Conservation (phyloP, 768 basidiomycete species). For the Mycena rebaudengoi region DNA sequence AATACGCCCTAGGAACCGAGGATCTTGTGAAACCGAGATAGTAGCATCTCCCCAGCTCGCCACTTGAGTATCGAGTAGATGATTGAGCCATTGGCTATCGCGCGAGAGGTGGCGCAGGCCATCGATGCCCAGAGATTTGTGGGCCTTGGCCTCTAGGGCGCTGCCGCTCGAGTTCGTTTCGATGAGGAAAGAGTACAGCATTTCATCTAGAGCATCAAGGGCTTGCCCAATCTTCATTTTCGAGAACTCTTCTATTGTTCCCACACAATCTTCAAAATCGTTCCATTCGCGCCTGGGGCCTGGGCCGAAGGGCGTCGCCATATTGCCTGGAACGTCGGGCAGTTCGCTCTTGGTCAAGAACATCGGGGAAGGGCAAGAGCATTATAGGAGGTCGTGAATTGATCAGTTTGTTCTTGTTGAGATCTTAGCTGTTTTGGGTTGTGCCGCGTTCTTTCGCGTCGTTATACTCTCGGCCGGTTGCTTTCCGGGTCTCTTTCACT, state of each 20-base stretch:
- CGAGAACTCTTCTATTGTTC: neutral
- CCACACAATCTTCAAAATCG: neutral
- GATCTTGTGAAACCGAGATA: neutral
- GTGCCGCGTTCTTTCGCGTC: too few species aligned
- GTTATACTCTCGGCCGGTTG: too few species aligned
- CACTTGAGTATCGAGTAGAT: neutral
- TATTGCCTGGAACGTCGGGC: too few species aligned
- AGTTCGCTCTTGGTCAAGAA: too few species aligned
- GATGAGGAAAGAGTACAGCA: neutral
- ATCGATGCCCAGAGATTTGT: neutral
- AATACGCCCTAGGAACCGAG: neutral
- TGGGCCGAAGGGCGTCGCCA: neutral
- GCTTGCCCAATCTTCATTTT: neutral
- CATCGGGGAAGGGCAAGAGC: too few species aligned
- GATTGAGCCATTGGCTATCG: neutral
- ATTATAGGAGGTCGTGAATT: too few species aligned
- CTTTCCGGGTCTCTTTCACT: too few species aligned
- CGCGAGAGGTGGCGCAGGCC: neutral
- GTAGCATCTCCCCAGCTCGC: neutral
- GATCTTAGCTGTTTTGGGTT: too few species aligned
- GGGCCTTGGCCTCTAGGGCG: neutral
- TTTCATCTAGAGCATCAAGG: neutral
- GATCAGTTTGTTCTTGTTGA: too few species aligned
- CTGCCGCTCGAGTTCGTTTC: neutral
- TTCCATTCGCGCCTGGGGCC: neutral